Conservation (phyloP, 2,329 filamentous ascomycete species). For the Botrytis paeoniae region DNA sequence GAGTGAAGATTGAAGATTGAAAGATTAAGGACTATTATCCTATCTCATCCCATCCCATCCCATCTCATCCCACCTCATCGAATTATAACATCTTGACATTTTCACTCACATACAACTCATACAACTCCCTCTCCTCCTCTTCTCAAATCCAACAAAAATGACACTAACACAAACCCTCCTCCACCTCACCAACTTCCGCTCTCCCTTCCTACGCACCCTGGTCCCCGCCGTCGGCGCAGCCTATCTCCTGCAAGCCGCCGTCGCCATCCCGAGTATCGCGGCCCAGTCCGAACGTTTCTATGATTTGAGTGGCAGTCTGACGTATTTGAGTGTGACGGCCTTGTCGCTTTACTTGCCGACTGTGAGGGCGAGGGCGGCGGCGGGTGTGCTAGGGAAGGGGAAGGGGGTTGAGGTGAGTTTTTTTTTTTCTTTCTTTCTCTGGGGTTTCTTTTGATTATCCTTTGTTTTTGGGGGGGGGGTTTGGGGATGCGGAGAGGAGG, state of each 20-base stretch:
- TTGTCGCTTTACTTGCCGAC: background rate
- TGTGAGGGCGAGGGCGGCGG: background rate
- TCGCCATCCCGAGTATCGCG: slow-evolving; percentile 60
- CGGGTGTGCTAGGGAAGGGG: background rate
- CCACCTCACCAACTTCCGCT: slow-evolving; percentile 57
- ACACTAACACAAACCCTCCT: slow-evolving; percentile 49
- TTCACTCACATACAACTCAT: no score
- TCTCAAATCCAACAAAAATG: slow-evolving; percentile 22
- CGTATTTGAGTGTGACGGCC: background rate
- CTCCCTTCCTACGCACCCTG: slow-evolving; percentile 59
- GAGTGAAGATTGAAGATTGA: background rate
- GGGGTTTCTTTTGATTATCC: background rate
- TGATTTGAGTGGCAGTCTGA: slow-evolving; percentile 46
- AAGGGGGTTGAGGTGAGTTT: background rate
- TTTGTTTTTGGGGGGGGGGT: no score
- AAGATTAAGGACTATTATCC: background rate
- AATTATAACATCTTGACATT: no score
- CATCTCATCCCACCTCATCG: no score
- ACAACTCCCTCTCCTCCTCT: no score
- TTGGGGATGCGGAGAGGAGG: no score
- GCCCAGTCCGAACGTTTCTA: slow-evolving; percentile 64
- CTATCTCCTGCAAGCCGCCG: slow-evolving; percentile 60
- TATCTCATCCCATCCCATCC: no score
- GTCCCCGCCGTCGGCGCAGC: slow-evolving; percentile 61
- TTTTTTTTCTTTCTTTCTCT: background rate